Evolutionary conservation across 2,329 filamentous ascomycete genomes (phyloP).

Genomic region (Colletotrichum gloeosporioides): DNA sequence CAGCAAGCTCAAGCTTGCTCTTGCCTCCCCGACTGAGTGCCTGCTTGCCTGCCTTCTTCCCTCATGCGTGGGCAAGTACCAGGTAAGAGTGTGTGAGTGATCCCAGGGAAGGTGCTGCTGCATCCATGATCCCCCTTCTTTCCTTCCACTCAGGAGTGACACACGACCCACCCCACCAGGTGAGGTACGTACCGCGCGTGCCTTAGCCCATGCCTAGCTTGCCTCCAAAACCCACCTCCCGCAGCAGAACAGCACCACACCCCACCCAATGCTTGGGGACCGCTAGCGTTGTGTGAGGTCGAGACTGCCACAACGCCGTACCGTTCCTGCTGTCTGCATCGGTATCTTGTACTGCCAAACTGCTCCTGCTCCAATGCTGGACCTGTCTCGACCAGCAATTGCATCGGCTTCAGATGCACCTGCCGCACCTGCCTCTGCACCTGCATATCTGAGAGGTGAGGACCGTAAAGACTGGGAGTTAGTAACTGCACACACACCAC

Average conservation of each 20-base stretch:
- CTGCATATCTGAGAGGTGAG: neutral
- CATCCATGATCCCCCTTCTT: neutral
- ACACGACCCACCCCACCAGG: neutral
- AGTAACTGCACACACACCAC: neutral
- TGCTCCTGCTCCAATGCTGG: neutral
- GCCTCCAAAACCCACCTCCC: slow-evolving; percentile 18
- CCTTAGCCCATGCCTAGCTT: slow-evolving; percentile 8
- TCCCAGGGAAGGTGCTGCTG: neutral
- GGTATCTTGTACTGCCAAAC: no score
- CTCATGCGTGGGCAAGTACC: neutral
- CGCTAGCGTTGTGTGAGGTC: neutral
- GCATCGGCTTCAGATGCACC: neutral
- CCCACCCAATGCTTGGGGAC: neutral
- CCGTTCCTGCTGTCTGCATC: neutral
- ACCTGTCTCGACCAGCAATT: neutral
- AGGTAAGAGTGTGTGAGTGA: neutral
- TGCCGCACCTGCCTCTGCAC: neutral
- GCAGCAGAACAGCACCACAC: slow-evolving; percentile 10
- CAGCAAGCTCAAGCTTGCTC: neutral
- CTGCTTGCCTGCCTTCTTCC: neutral
- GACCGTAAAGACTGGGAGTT: neutral
- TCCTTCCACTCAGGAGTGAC: neutral
- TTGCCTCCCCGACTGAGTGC: neutral
- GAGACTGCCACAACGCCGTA: neutral
- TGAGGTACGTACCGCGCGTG: slow-evolving; percentile 8